Base-by-base conservation (phyloP, 2,329 filamentous ascomycete genomes). In the Cercospora berteroae region DNA sequence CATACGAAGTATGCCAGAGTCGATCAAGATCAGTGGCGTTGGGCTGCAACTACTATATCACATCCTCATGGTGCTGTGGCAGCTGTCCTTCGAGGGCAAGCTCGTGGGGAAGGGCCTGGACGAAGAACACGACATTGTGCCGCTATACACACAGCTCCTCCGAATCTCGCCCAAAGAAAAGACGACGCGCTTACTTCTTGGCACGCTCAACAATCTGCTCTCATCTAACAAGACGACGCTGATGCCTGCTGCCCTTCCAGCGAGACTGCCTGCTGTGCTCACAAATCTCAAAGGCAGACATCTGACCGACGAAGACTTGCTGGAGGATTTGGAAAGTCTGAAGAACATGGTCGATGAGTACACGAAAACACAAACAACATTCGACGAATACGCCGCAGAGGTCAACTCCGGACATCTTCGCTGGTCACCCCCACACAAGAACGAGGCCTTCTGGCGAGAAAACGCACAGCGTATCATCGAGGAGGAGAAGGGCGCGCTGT, bases 151-250 rank as follows among this genome's bases (percentile, higher is more conserved):
- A n/a, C 91, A 96, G 72, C 89, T 99, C 42, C 85, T 99, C 64
- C 90, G 93, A 64, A 84, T 97, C 50, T 98, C 95, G 2, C 94
- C 94, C 55, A 99, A 99, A 80, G 95, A 98, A 79, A 99, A 99
- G 85, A 98, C 94, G 1, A 98, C 94, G 0, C 89, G 95, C 31
- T 86, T 99, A 63, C 87, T 97, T 56, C 86, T 98, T 55, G 93
- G 93, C 9, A 97, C 94, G 7, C 86, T 99, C 48, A 87, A 90
- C 78, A 98, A 97, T 80, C 88, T 99, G 55, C 87, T 97, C 42
- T 92, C 84, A 80, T 87, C 81, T 83, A 91, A 86, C 85, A 91
- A 78, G 81, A 89, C 79, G 36, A 85, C 82, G 23, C 83, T 90
- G 56, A 89, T 98, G 65, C 94, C 94, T 7, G 90, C 90, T 2